phyloP scores from a whole-genome alignment of 768 basidiomycete genomes.

The Mycena alexandri region DNA sequence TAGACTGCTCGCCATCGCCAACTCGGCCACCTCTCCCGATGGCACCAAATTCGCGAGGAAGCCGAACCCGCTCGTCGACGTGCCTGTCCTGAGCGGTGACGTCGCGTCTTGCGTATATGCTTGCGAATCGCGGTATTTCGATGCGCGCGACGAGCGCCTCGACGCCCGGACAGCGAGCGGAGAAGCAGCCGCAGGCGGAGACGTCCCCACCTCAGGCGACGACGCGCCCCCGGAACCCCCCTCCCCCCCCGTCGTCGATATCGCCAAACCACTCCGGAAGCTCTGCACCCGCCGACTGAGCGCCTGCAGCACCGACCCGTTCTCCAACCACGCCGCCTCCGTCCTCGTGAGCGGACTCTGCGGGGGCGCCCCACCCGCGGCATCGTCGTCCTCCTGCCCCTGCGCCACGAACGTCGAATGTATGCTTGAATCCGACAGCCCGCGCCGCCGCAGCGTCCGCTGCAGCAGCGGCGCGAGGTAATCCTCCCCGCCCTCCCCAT shows the following conservation, averaged over 20 bases:
- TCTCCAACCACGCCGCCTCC: constrained; percentile 52
- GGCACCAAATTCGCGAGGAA: constrained; percentile 35
- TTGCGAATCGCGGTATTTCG: too few relatives aligned
- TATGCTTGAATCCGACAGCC: constrained; percentile 93
- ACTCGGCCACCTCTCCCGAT: constrained; percentile 26
- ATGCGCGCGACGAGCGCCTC: constrained; percentile 25
- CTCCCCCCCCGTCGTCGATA: not conserved
- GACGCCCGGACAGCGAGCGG: constrained; percentile 11
- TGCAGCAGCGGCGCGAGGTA: constrained; percentile 68
- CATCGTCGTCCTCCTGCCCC: constrained; percentile 45
- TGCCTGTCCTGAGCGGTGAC: constrained; percentile 15
- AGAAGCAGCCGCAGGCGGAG: constrained; percentile 23
- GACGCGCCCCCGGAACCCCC: constrained; percentile 3
- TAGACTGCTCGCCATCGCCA: constrained; percentile 28
- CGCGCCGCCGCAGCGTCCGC: constrained; percentile 79
- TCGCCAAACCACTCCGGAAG: constrained; percentile 44
- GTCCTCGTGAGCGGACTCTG: constrained; percentile 28
- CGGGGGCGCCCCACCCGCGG: constrained; percentile 44
- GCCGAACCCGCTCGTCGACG: constrained; percentile 10
- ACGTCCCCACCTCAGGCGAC: constrained; percentile 26
- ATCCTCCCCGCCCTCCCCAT: constrained; percentile 58
- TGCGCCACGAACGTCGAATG: constrained; percentile 82
- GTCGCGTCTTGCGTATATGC: not conserved
- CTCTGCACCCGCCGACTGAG: constrained; percentile 68
- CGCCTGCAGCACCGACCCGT: constrained; percentile 64